Percentiles rank a stretch among this genome's conserved stretches.
Evolutionary conservation across 2,329 filamentous ascomycete species (phyloP).

Genomic region (Botrytis paeoniae): DNA sequence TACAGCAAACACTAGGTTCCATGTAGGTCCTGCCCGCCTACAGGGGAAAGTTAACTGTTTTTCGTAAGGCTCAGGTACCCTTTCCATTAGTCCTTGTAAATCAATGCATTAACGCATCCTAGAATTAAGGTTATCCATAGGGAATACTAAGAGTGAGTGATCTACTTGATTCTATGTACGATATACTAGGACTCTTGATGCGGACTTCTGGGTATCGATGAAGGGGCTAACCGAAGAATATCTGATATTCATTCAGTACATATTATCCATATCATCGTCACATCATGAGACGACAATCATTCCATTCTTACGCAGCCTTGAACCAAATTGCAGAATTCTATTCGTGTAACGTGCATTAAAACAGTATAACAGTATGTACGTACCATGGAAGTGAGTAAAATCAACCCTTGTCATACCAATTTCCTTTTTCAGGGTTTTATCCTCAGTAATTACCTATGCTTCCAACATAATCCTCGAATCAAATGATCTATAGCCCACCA

Average conservation of each 20-base stretch:
- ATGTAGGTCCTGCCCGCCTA: not conserved
- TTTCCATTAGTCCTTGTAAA: not conserved
- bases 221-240: not conserved
- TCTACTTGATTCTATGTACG: not conserved
- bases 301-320: not conserved
- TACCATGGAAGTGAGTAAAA: not conserved
- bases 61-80: slow-evolving; percentile 12
- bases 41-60: not conserved
- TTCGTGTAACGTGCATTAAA: not conserved
- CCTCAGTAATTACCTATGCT: not conserved
- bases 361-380: not conserved
- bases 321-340: not conserved
- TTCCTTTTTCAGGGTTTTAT: slow-evolving; percentile 8
- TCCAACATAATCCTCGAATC: slow-evolving; percentile 5
- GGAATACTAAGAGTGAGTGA: not conserved
- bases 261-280: not conserved
- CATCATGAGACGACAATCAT: not conserved
- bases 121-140: slow-evolving; percentile 9
- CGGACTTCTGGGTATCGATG: not conserved
- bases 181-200: not conserved
- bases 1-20: not conserved
- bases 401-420: not conserved
- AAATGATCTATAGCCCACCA: not conserved
- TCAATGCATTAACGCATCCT: not conserved
- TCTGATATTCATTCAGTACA: not conserved